These are phyloP conservation scores for Chrysopogon serrulatus DNA, from an alignment of 176 grass and related monocot species.

Conservation along the genomic window DNA sequence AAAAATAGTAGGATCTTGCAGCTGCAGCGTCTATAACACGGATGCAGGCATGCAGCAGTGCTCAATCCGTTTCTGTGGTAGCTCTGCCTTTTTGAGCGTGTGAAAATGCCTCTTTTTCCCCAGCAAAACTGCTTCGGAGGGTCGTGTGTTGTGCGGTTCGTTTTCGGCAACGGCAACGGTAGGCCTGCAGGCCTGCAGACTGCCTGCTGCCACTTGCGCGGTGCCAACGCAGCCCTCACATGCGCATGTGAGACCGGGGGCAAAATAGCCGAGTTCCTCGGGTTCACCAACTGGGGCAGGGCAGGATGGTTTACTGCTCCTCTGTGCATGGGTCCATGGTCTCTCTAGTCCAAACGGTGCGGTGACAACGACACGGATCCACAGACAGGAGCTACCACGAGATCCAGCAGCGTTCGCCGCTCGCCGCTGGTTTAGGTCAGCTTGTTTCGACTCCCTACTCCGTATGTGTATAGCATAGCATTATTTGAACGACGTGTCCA, in stretches of 20 bases:
- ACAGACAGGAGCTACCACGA: neutral
- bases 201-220: neutral
- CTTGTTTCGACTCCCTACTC: no score
- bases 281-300: neutral
- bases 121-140: neutral
- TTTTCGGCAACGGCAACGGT: neutral
- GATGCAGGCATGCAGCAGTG: neutral
- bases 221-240: slow-evolving; percentile 17
- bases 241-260: neutral
- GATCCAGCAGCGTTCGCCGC: neutral
- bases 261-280: neutral
- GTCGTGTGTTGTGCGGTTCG: neutral
- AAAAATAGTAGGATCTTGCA: neutral
- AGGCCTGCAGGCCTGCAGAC: no score
- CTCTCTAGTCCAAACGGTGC: neutral
- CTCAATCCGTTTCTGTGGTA: neutral
- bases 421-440: neutral
- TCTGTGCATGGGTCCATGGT: slow-evolving; percentile 11
- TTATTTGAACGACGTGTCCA: no score
- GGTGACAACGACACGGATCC: slow-evolving; percentile 9
- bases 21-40: neutral
- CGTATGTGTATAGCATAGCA: no score
- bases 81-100: neutral
- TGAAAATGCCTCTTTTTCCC: neutral
- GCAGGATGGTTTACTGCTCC: slow-evolving; percentile 2